phyloP scores from a whole-genome alignment of 441 rosid species.

The Oxalis stricta region DNA sequence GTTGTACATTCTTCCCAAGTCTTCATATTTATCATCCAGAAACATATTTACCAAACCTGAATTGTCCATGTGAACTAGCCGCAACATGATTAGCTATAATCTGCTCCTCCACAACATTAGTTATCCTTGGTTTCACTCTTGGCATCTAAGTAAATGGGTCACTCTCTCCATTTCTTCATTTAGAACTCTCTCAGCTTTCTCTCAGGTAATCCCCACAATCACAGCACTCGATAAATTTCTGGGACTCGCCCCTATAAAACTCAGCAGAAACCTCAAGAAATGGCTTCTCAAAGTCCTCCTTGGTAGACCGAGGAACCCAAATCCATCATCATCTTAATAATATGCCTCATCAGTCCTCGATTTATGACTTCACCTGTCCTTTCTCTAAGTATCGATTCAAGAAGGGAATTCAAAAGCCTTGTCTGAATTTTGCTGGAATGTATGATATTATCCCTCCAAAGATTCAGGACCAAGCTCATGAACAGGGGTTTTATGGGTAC shows the following conservation, averaged over 20 bases:
- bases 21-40: slow-evolving; percentile 72
- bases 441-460: slow-evolving; percentile 84
- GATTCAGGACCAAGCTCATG: slow-evolving; percentile 77
- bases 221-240: slow-evolving; percentile 72
- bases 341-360: slow-evolving; percentile 76
- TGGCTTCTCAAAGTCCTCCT: slow-evolving; percentile 87
- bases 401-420: slow-evolving; percentile 67
- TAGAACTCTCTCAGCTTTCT: slow-evolving; percentile 77
- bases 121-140: slow-evolving; percentile 84
- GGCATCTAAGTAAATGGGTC: slow-evolving; percentile 68
- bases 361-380: slow-evolving; percentile 83
- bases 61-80: slow-evolving; percentile 92
- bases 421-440: slow-evolving; percentile 59
- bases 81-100: slow-evolving; percentile 91
- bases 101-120: slow-evolving; percentile 86
- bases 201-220: slow-evolving; percentile 87
- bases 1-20: slow-evolving; percentile 83
- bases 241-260: slow-evolving; percentile 82
- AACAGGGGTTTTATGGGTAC: slow-evolving; percentile 65
- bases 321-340: slow-evolving; percentile 88
- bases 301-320: slow-evolving; percentile 81
- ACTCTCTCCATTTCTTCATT: slow-evolving; percentile 93
- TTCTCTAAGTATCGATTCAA: slow-evolving; percentile 70
- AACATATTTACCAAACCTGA: slow-evolving; percentile 93
- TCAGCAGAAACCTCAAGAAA: slow-evolving; percentile 85